Conservation (phyloP, 352 stramenopile species). For the Phytophthora constricta region DNA sequence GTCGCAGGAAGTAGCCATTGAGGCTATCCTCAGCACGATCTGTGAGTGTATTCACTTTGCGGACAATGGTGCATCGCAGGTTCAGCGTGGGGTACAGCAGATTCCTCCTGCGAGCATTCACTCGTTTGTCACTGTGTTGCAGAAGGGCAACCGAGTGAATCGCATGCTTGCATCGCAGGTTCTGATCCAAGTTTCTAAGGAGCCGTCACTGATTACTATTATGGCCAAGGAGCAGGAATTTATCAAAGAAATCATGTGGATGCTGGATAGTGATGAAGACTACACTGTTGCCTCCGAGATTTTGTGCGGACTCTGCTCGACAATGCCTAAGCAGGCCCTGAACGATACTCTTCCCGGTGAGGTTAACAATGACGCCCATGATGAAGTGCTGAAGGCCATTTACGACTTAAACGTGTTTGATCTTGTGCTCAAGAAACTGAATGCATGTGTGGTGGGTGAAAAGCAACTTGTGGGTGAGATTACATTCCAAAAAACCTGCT, state of each 20-base stretch:
- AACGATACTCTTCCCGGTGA: conserved; percentile 22
- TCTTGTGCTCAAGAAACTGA: conserved; percentile 73
- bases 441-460: conserved; percentile 65
- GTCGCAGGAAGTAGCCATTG: conserved; percentile 67
- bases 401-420: conserved; percentile 71
- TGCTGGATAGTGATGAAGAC: conserved; percentile 78
- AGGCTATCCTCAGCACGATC: conserved; percentile 78
- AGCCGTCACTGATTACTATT: conserved; percentile 60
- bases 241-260: conserved; percentile 73
- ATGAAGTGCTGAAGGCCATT: conserved; percentile 59
- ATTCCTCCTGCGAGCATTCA: conserved; percentile 61
- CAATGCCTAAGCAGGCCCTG: conserved; percentile 36
- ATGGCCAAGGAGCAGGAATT: conserved; percentile 64
- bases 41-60: conserved; percentile 76
- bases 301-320: conserved; percentile 69
- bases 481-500: conserved; percentile 82
- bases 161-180: conserved; percentile 80
- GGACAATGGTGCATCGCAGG: conserved; percentile 41
- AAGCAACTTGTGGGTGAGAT: conserved; percentile 81
- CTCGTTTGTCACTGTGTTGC: conserved; percentile 71
- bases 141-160: conserved; percentile 62
- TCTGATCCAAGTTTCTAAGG: conserved; percentile 66
- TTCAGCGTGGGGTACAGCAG: conserved; percentile 50
- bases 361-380: conserved; percentile 34
- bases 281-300: conserved; percentile 78